These are phyloP conservation scores for Ilyonectria destructans DNA, from an alignment of 2,329 filamentous ascomycete genomes.

Conservation along the genomic window DNA sequence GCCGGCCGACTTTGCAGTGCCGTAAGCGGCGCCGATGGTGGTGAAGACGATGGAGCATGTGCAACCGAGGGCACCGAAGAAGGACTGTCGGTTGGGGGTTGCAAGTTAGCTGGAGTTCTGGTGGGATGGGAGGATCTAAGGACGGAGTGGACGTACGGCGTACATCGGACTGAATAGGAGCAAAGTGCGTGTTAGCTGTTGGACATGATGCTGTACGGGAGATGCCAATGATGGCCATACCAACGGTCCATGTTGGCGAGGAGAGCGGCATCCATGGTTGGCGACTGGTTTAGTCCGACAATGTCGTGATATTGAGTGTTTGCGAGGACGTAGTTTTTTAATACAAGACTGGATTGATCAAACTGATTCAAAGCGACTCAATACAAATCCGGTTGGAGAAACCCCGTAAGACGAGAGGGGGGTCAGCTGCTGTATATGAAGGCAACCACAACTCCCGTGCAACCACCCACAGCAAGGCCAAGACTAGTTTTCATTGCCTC, in stretches of 20 bases:
- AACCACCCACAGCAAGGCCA: neutral
- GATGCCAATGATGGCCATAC: conserved; percentile 42
- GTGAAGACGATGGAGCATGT: conserved; percentile 66
- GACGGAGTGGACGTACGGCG: conserved; percentile 55
- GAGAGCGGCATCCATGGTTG: conserved; percentile 52
- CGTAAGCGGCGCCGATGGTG: conserved; percentile 65
- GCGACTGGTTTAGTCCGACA: neutral
- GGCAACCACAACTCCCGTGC: neutral
- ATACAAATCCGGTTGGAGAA: neutral
- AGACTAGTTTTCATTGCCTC: neutral
- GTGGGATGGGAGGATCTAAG: neutral
- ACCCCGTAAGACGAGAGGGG: neutral
- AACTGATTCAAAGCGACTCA: neutral
- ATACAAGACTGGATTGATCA: neutral
- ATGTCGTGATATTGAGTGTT: neutral
- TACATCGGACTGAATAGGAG: conserved; percentile 58
- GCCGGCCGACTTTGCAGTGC: conserved; percentile 60
- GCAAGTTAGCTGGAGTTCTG: conserved; percentile 1
- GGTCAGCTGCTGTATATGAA: conserved; percentile 7
- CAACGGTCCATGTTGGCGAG: conserved; percentile 57
- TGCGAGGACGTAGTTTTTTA: neutral
- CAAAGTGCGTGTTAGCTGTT: conserved; percentile 15
- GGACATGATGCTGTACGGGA: neutral
- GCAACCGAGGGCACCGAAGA: conserved; percentile 62
- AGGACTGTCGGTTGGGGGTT: conserved; percentile 50